A percentile compares a stretch with the other conserved stretches of the same genome.
Evolutionary conservation across 78 protist species (phyloP).

Genomic region (Abeoforma whisleri): DNA sequence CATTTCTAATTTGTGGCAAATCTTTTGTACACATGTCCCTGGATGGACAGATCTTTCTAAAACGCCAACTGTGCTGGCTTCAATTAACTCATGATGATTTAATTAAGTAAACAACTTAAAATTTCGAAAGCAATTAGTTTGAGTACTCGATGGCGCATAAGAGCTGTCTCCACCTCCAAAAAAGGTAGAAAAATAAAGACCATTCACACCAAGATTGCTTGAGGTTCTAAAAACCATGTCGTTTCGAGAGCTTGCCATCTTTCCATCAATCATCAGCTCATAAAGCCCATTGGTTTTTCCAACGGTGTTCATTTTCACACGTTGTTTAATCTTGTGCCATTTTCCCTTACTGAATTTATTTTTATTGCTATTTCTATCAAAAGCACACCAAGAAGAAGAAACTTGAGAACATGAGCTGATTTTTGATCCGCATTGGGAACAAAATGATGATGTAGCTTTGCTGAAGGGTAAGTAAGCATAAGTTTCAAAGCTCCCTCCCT

Average conservation of each 20-base stretch:
- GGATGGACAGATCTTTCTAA: too few species aligned
- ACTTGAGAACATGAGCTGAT: too few species aligned
- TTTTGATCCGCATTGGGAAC: background rate
- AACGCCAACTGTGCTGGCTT: too few species aligned
- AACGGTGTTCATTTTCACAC: background rate
- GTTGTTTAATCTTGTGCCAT: slow-evolving; percentile 6
- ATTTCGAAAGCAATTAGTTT: background rate
- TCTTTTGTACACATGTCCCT: too few species aligned
- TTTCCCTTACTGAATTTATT: slow-evolving; percentile 5
- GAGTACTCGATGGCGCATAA: background rate
- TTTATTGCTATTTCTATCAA: too few species aligned
- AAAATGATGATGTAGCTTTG: background rate
- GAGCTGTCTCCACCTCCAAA: background rate
- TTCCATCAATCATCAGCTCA: background rate
- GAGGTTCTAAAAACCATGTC: background rate
- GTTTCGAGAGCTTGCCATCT: too few species aligned
- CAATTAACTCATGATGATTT: too few species aligned
- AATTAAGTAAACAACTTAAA: background rate
- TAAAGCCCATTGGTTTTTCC: background rate
- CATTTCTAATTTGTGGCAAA: too few species aligned
- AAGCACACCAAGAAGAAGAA: too few species aligned
- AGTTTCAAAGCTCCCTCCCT: background rate
- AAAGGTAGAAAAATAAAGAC: slow-evolving; percentile 5
- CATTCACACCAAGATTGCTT: slow-evolving; percentile 4
- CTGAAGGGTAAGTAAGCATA: slow-evolving; percentile 3